Percentiles rank a stretch among this genome's conserved stretches.
phyloP scores from a whole-genome alignment of 2,329 filamentous ascomycete species.

The Alternaria ethzedia region DNA sequence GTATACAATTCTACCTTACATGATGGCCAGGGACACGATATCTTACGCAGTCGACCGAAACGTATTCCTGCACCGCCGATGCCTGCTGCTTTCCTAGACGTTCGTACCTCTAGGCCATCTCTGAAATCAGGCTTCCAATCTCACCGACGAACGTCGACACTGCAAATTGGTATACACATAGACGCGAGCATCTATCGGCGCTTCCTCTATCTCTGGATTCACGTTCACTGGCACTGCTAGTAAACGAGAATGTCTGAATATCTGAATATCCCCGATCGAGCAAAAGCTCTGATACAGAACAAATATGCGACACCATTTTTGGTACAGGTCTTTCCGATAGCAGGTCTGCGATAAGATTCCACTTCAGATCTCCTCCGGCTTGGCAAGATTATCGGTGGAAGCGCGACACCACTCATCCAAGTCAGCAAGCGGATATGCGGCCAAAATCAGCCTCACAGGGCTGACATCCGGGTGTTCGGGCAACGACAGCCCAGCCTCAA shows the following conservation, averaged over 20 bases:
- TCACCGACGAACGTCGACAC: not conserved
- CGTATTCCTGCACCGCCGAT: not conserved
- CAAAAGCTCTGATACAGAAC: not conserved
- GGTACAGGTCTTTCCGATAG: not conserved
- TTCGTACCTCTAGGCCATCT: not conserved
- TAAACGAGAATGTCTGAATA: not conserved
- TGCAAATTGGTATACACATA: not conserved
- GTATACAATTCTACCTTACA: not conserved
- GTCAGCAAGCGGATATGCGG: not conserved
- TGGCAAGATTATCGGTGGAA: not conserved
- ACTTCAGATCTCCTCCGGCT: not conserved
- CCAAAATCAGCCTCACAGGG: not conserved
- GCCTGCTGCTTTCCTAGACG: not conserved
- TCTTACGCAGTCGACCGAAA: not conserved
- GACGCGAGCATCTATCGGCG: not conserved
- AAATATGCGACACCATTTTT: not conserved
- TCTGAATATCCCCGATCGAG: not conserved
- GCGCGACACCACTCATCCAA: not conserved
- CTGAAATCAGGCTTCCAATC: not conserved
- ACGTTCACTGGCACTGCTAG: not conserved
- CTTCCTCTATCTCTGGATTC: not conserved
- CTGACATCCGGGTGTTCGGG: not conserved
- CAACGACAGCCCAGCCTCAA: not conserved
- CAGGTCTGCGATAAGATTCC: not conserved
- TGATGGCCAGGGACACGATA: not conserved